Base-by-base conservation (phyloP, 2,329 filamentous ascomycete genomes). In the Colletotrichum salicis region DNA sequence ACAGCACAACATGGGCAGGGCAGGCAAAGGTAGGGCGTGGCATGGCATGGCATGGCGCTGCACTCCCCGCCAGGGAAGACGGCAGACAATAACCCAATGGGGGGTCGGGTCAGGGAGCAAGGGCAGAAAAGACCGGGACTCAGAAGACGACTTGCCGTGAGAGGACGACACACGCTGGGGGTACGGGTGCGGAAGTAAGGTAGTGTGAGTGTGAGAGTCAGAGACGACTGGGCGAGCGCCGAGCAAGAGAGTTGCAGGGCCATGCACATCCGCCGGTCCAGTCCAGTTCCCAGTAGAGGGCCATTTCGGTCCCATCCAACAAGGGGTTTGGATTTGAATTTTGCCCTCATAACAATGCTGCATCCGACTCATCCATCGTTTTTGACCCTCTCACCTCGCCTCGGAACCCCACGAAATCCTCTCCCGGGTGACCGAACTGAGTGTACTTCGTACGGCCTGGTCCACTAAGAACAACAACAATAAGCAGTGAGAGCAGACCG, bases 61-160 rank as follows among this genome's bases (percentile, higher is more conserved):
- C 54, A 69, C 41, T 35, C 41, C 41, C 57, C 41, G 56, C 54
- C 61, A 56, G 67, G 55, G 62, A 70, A 64, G 55, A 70, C 62
- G 45, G 33, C 56, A 41, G 66, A 55, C 60, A 37, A 57, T 5
- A 51, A 33, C 41, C 37, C 59, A 52, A 62, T 62, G 41, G 59
- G 59, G 41, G 41, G 22, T 29, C 31, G 52, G 52, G 62, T 24
- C 62, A 33, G 54, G 66, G 66, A 64, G 35, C 62, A 31, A 45
- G 54, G 55, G 37, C 22, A 35, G 24, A 33, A 64, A 45, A 64
- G 56, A 62, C 56, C 22, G 65, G 65, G 65, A 37, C 48, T 29
- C 19, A 15, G 59, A 33, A 41, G 59, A 27, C 59, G 55, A 33
- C 58, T 29, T 51, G 5, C 51, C n/a, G n/a, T 24, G 22, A 31